phyloP scores from a whole-genome alignment of 768 basidiomycete species.

The Mycena pura region DNA sequence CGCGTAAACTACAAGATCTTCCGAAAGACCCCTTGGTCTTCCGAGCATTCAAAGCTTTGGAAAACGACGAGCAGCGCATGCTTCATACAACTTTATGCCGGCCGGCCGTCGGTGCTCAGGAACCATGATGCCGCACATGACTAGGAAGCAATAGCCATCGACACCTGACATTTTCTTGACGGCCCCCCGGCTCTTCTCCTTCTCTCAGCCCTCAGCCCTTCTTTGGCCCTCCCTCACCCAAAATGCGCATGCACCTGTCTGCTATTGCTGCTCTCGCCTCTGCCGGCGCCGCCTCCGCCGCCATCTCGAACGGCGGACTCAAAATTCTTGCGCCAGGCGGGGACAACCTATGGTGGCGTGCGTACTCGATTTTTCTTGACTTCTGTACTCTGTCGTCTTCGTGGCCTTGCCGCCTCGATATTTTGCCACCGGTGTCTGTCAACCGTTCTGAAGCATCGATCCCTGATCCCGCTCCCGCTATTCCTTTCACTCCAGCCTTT shows the following conservation, averaged over 20 bases:
- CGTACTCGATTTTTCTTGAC: not conserved
- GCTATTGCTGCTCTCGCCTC: conserved; percentile 12
- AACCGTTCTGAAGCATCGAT: not conserved
- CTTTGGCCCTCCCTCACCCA: not conserved
- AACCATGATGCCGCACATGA: no score
- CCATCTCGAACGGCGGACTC: conserved; percentile 5
- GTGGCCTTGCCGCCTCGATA: not conserved
- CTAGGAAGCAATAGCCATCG: no score
- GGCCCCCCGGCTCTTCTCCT: no score
- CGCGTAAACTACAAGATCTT: no score
- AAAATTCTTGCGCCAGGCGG: conserved; percentile 20
- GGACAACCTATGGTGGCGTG: conserved; percentile 19
- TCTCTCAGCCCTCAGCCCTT: not conserved
- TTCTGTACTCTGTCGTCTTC: not conserved
- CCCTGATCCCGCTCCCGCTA: not conserved
- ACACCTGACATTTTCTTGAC: no score
- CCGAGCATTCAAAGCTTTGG: no score
- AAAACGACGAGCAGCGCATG: no score
- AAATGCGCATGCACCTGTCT: not conserved
- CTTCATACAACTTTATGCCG: no score
- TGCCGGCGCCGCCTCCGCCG: not conserved
- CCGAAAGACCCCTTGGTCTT: no score
- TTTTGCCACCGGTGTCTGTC: not conserved
- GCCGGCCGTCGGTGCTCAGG: no score
- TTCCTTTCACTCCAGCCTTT: not conserved